Evolutionary conservation across 1,284 basidiomycete species (phyloP).

Genomic region (Chondrostereum purpureum): DNA sequence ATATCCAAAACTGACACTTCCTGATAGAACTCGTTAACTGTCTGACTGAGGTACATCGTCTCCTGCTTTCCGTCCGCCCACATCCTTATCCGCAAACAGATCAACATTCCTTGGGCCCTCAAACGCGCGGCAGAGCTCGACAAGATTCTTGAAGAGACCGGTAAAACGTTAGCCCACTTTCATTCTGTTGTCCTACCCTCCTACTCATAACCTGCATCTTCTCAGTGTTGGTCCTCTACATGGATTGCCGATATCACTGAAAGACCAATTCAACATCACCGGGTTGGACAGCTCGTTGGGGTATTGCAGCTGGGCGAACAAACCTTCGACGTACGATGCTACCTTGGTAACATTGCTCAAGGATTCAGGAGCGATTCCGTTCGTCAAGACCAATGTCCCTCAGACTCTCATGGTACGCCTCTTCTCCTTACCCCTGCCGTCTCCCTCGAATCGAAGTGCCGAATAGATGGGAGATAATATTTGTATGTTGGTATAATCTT

Average conservation of each 20-base stretch:
- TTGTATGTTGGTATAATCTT: conserved; percentile 35
- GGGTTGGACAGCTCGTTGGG: conserved; percentile 56
- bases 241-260: conserved; percentile 57
- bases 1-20: no score
- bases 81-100: background rate
- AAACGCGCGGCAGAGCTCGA: conserved; percentile 54
- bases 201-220: background rate
- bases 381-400: conserved; percentile 55
- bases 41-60: conserved; percentile 59
- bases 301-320: conserved; percentile 14
- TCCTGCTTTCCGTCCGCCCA: background rate
- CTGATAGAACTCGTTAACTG: conserved; percentile 50
- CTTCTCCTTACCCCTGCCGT: background rate
- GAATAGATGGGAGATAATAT: conserved; percentile 46
- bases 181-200: conserved; percentile 43
- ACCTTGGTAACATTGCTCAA: conserved; percentile 44
- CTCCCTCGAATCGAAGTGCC: background rate
- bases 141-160: conserved; percentile 40
- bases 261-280: conserved; percentile 55
- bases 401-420: conserved; percentile 47
- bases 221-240: conserved; percentile 35
- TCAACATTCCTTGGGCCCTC: conserved; percentile 44
- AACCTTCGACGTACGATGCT: conserved; percentile 24
- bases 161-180: conserved; percentile 32
- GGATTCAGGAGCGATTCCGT: conserved; percentile 50